Percentiles rank a stretch among this genome's conserved stretches.
Evolutionary conservation across 75 land plant species (phyloP).

Genomic region (Larix kaempferi): DNA sequence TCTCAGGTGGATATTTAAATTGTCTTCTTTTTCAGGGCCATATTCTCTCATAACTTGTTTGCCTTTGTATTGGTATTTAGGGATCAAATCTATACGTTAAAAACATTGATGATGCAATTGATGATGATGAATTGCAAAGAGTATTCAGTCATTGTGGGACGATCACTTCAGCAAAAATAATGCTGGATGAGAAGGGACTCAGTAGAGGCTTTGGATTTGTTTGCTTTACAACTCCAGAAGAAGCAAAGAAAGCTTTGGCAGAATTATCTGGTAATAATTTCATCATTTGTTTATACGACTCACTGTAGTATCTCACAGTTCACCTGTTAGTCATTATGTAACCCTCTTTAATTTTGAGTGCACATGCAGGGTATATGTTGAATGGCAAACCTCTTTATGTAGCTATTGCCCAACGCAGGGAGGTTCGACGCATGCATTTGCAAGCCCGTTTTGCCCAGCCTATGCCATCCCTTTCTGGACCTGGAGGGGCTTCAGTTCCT

Average conservation of each 20-base stretch:
- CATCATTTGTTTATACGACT: slow-evolving; percentile 2
- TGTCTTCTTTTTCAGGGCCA: not conserved
- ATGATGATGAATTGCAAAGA: slow-evolving; percentile 50
- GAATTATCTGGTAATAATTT: slow-evolving; percentile 38
- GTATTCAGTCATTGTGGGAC: slow-evolving; percentile 49
- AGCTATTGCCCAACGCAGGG: slow-evolving; percentile 71
- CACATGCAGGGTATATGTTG: slow-evolving; percentile 46
- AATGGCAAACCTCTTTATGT: slow-evolving; percentile 73
- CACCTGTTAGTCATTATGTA: not conserved
- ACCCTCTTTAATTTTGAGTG: not conserved
- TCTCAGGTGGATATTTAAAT: slow-evolving; percentile 29
- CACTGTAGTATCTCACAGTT: not conserved
- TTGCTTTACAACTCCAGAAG: slow-evolving; percentile 62
- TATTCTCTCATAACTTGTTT: not conserved
- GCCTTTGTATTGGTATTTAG: slow-evolving; percentile 20
- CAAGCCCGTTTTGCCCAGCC: slow-evolving; percentile 34
- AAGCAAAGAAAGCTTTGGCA: slow-evolving; percentile 58
- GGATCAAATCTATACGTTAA: slow-evolving; percentile 66
- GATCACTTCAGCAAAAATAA: slow-evolving; percentile 64
- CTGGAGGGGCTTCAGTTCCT: slow-evolving; percentile 44
- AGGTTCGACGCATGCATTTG: slow-evolving; percentile 67
- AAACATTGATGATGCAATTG: slow-evolving; percentile 63
- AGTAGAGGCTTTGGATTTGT: slow-evolving; percentile 83
- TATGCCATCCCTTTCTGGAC: slow-evolving; percentile 33
- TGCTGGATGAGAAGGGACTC: slow-evolving; percentile 61